Evolutionary conservation across 306 rosid species (phyloP), one percentile per base, ranked within the genome.

Genomic region (Betula pendula): DNA sequence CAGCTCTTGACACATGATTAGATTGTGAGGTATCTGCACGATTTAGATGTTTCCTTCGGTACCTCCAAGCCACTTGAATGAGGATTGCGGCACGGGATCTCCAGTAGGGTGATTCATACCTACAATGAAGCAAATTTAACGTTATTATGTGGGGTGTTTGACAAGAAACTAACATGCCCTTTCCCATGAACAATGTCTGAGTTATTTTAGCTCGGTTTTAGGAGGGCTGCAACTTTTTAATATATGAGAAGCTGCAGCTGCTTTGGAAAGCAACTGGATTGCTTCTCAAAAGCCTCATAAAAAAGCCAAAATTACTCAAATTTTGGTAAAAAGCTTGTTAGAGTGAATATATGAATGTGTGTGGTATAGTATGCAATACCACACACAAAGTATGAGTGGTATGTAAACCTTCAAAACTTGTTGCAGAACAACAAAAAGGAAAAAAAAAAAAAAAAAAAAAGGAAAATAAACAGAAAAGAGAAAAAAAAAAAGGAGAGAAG

Each of bases 91-190:
- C 96, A 44, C 86, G 80, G 68, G 86, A 52, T 79, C 92, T 89
- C 97, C 94, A 92, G 75, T 90, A 90, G 10, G 88, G 92, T 44
- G 96, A 92, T 73, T 90, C 94, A 67, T 87, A 91, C 92, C 96
- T 91, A 74, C 42, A 33, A 56, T 45, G 16, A 43, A 38, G 19
- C 22, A 45, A 7, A 43, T 74, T 33, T 50, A 77, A 80, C 43
- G 27, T 7, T 40, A 12, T 13, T 2, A 14, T 0, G 29, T 25
- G 20, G 24, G 50, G 42, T 35, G 67, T 45, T 65, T 65, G 17
- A 38, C 44, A 65, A 38, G 48, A 38, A 65, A 19, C 27, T 38
- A 16, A 62, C 7, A 29, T 31, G 42, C 42, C 1, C 68, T 62
- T 31, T 62, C 10, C 45, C 6, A 35, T 19, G 35, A 17, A 35